Evolutionary conservation across 176 grass and related monocot genomes (phyloP).

Genomic region (Triticum monococcum): DNA sequence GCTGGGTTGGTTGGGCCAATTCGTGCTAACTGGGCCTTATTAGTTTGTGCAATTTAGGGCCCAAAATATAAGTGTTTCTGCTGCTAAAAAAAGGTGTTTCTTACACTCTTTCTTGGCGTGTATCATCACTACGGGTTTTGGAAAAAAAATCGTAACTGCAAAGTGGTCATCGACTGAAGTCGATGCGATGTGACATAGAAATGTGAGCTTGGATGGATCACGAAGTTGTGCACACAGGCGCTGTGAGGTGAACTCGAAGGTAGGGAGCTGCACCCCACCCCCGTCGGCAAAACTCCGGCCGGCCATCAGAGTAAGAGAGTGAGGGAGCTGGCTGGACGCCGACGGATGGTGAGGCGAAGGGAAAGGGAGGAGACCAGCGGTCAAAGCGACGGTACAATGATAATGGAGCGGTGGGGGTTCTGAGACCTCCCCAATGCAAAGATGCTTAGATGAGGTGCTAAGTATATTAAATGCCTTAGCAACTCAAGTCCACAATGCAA

Average conservation of each 20-base stretch:
- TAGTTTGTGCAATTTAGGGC: not conserved
- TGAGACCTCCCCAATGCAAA: not conserved
- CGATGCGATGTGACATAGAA: too few species aligned
- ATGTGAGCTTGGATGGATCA: not conserved
- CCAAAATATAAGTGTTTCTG: too few species aligned
- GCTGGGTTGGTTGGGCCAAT: not conserved
- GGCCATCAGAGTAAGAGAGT: not conserved
- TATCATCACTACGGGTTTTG: too few species aligned
- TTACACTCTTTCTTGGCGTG: too few species aligned
- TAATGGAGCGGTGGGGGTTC: conserved; percentile 22
- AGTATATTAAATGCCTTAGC: too few species aligned
- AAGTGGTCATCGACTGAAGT: too few species aligned
- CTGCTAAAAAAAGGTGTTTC: too few species aligned
- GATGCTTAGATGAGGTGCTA: too few species aligned
- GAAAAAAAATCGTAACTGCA: too few species aligned
- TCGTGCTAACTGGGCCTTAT: not conserved
- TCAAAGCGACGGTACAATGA: conserved; percentile 63
- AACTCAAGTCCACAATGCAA: too few species aligned
- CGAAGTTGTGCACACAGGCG: not conserved
- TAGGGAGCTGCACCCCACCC: not conserved
- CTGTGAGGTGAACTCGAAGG: too few species aligned
- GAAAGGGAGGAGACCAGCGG: conserved; percentile 46
- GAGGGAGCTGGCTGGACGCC: not conserved
- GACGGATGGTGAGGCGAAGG: not conserved
- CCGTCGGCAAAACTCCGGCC: not conserved